Evolutionary conservation across 1,139 yeast species (phyloP).

Genomic region (Saccharomyces hybrid): DNA sequence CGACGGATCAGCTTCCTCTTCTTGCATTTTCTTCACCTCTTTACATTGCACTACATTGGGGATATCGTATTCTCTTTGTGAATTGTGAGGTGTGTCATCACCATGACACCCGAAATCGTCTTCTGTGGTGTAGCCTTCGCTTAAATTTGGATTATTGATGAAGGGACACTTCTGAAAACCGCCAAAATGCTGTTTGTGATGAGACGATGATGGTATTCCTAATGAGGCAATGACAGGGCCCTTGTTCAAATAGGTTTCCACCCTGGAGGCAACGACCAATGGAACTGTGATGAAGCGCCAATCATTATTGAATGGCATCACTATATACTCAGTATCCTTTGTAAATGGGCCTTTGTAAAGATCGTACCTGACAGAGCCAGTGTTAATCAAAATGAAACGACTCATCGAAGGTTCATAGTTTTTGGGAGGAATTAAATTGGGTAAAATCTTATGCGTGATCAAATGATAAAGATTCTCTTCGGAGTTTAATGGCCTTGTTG

Average conservation of each 20-base stretch:
- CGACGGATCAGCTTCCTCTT: constrained; percentile 26
- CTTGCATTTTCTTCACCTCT: constrained; percentile 17
- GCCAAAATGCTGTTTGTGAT: neutral
- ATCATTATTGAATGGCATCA: constrained; percentile 76
- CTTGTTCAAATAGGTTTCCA: constrained; percentile 28
- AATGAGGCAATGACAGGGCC: constrained; percentile 16
- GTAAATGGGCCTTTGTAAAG: constrained; percentile 81
- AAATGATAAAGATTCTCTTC: constrained; percentile 53
- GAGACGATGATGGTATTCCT: constrained; percentile 14
- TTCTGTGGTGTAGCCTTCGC: constrained; percentile 62
- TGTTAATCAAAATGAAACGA: constrained; percentile 63
- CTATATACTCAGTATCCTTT: constrained; percentile 67
- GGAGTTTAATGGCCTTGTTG: constrained; percentile 60
- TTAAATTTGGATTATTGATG: constrained; percentile 19
- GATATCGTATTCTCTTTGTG: constrained; percentile 49
- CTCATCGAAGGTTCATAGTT: constrained; percentile 29
- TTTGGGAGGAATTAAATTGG: constrained; percentile 38
- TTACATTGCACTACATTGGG: constrained; percentile 66
- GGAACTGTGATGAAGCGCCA: constrained; percentile 45
- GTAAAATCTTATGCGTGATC: constrained; percentile 51
- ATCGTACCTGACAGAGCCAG: constrained; percentile 88
- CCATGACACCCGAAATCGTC: constrained; percentile 84
- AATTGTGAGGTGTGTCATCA: constrained; percentile 76
- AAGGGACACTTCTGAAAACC: constrained; percentile 21
- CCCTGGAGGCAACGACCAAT: constrained; percentile 23